These are phyloP conservation scores for Calycina marina DNA, from an alignment of 2,329 filamentous ascomycete species.

Conservation along the genomic window DNA sequence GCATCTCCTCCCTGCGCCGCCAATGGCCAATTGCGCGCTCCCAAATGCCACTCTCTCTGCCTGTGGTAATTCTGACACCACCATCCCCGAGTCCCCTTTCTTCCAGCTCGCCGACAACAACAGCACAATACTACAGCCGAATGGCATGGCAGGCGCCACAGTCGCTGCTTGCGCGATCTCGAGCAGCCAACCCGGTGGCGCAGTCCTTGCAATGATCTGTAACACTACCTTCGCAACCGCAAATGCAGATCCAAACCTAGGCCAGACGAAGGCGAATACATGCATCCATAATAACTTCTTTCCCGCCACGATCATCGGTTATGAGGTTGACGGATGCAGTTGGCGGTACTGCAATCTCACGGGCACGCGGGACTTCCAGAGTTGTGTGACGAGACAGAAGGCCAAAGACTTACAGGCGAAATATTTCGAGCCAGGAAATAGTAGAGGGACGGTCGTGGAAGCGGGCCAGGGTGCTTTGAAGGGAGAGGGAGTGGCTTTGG, in stretches of 20 bases:
- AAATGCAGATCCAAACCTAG: not conserved
- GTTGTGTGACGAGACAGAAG: not conserved
- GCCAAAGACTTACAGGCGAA: not conserved
- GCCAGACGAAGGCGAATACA: not conserved
- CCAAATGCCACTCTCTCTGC: not conserved
- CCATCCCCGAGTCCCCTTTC: not conserved
- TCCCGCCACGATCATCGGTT: not conserved
- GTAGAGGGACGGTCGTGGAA: not conserved
- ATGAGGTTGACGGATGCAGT: not conserved
- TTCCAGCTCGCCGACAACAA: not conserved
- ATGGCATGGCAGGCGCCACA: too few relatives aligned
- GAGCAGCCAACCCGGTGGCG: not conserved
- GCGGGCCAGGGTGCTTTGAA: not conserved
- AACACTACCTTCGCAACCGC: not conserved
- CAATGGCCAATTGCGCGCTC: not conserved
- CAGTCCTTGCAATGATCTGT: not conserved
- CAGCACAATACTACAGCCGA: too few relatives aligned
- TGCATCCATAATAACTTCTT: not conserved
- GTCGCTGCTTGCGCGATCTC: not conserved
- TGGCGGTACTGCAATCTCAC: not conserved
- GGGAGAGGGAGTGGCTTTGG: not conserved
- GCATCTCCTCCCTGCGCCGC: not conserved
- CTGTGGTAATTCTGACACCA: constrained; percentile 1
- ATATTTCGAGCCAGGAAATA: too few relatives aligned
- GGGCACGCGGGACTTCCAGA: not conserved